Evolutionary conservation across 768 basidiomycete genomes (phyloP), one percentile per base, ranked within the genome.

Genomic region (Boletus insuetus): DNA sequence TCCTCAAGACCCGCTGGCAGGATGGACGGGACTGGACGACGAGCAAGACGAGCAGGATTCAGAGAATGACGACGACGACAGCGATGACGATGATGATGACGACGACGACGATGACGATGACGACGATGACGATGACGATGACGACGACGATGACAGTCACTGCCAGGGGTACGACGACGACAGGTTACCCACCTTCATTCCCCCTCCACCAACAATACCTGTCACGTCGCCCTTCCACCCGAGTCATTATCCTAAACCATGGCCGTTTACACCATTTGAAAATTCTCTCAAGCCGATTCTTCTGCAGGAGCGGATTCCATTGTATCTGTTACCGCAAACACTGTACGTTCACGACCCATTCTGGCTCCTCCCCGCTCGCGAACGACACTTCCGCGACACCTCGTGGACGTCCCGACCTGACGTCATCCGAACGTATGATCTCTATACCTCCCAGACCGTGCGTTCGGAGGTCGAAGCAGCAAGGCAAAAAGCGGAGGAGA

Each of bases 301-400:
- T n/a, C 70, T 77, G 24, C 70, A 75, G 54, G 64, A 74, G 5
- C 67, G 65, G 5, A 60, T 78, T 29, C 70, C 75, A 0, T 52
- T 67, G 7, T 53, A 72, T 37, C 62, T 74, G 6, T 68, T 77
- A 20, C 79, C 79, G 0, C 55, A 73, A 59, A 76, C 61, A n/a
- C 67, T 80, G 10, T 55, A 74, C 19, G 75, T 80, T 1, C 78
- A 80, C 51, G 78, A 79, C 53, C 78, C 79, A 1, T 77, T 68
- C 58, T 60, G 64, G 50, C 43, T 74, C 10, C 70, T 79, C 31
- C 19, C 53, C 29, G 68, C 68, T n/a, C 8, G n/a, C 20, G 0
- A 46, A 3, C 45, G 6, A 39, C 4, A 26, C 0, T 35, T 49
- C 4, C 51, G 11, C 4, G 10, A 60, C 16, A 61, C 32, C 3